Evolutionary conservation across 2,329 filamentous ascomycete genomes (phyloP).

Genomic region (Orbilia javanica): DNA sequence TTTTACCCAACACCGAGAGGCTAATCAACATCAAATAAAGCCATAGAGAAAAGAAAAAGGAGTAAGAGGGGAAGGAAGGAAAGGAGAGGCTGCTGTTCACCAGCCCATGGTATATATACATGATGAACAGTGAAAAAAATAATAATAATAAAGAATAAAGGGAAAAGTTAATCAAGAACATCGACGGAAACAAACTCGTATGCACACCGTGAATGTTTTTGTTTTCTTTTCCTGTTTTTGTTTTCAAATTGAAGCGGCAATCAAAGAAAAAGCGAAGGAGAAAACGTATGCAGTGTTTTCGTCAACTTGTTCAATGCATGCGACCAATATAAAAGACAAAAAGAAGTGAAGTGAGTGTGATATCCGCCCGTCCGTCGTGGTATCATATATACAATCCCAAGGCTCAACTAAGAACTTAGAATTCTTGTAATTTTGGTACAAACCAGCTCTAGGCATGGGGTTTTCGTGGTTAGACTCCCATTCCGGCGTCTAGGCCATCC

Average conservation of each 20-base stretch:
- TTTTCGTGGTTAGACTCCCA: slow-evolving; percentile 31
- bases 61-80: slow-evolving; percentile 3
- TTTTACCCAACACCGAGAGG: slow-evolving; percentile 35
- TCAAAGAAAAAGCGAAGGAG: slow-evolving; percentile 23
- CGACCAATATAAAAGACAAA: background rate
- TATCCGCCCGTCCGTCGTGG: background rate
- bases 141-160: too few species aligned
- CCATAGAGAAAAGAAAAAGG: background rate
- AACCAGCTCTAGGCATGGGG: background rate
- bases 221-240: background rate
- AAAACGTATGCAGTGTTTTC: slow-evolving; percentile 5
- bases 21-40: slow-evolving; percentile 27
- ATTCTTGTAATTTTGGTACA: background rate
- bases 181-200: slow-evolving; percentile 6
- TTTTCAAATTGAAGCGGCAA: background rate
- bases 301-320: slow-evolving; percentile 18
- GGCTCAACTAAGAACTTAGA: background rate
- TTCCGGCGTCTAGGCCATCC: slow-evolving; percentile 36
- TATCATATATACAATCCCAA: slow-evolving; percentile 48
- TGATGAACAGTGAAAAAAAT: slow-evolving; percentile 15
- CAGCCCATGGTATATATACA: slow-evolving; percentile 34
- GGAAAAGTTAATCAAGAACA: too few species aligned
- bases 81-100: slow-evolving; percentile 45
- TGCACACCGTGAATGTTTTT: background rate
- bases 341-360: slow-evolving; percentile 26